A percentile compares a stretch with the other conserved stretches of the same genome.
These are phyloP conservation scores for Auriscalpium microsporum DNA, from an alignment of 768 basidiomycete species.

Conservation along the genomic window DNA sequence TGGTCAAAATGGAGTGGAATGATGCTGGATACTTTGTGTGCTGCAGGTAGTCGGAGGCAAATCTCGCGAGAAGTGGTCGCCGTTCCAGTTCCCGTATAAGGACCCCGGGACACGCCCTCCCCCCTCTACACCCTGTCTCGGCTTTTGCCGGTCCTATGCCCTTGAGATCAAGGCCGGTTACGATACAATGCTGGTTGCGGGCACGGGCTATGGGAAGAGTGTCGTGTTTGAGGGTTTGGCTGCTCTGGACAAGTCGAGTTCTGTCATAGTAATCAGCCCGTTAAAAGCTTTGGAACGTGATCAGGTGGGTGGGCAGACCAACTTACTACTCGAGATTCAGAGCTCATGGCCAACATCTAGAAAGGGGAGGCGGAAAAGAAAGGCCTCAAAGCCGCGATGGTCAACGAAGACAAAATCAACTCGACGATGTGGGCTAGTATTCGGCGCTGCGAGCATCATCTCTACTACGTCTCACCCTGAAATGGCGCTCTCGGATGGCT, in stretches of 20 bases:
- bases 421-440: constrained; percentile 12
- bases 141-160: no score
- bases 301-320: neutral
- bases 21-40: no score
- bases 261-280: neutral
- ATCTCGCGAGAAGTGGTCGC: no score
- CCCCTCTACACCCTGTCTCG: no score
- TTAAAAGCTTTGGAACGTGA: neutral
- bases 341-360: neutral
- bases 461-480: constrained; percentile 20
- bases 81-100: no score
- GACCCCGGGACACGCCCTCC: no score
- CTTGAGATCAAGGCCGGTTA: neutral
- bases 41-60: no score
- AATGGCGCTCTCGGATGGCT: constrained; percentile 21
- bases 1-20: no score
- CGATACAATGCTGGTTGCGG: neutral
- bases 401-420: constrained; percentile 23
- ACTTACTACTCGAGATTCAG: neutral
- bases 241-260: neutral
- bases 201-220: neutral
- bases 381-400: constrained; percentile 18
- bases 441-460: constrained; percentile 7
- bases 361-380: constrained; percentile 15
- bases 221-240: neutral